Evolutionary conservation across 352 stramenopile species (phyloP), one percentile per base, ranked within the genome.

Genomic region (Pythium volutum): DNA sequence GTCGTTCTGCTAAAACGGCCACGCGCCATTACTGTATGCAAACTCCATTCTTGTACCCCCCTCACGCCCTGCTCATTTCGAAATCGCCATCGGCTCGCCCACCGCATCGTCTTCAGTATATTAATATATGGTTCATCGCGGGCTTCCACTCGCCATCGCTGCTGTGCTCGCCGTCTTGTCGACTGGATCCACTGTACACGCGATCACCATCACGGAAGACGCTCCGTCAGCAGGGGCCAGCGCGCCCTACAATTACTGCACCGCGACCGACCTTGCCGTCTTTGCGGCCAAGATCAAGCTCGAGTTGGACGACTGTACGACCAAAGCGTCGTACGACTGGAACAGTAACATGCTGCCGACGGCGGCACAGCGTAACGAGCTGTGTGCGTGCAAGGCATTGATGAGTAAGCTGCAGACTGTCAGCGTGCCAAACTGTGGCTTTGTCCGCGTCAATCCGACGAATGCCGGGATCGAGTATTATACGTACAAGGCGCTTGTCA

Each of bases 351-450:
- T 43, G 6, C 11, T 55, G 18, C 48, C 48, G 3, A 43, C 48
- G 31, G 29, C 10, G 1, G 31, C 48, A 5, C 29, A 55, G 48
- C 48, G 48, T 18, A 22, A 29, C n/a, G 48, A 43, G 7, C 29
- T 55, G 18, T 55, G 48, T 29, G n/a, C 4, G 8, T 55, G 48
- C 48, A 55, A 41, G n/a, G 14, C 38, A 7, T n/a, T 53, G 26
- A 53, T 53, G 15, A 39, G 15, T 15, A 53, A 53, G n/a, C 1
- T 53, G 15, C 25, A 53, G 26, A 39, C 46, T 29, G 25, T 53
- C 14, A 29, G n/a, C 7, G 46, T 36, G 15, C 46, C 46, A 16
- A 18, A 53, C 25, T 53, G 46, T 6, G 26, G 15, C 6, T 36
- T 53, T 26, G 38, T 39, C 18, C 46, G 46, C 15, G 25, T 53